Base-by-base conservation (phyloP, 768 basidiomycete genomes). In the Naganishia antarctica region DNA sequence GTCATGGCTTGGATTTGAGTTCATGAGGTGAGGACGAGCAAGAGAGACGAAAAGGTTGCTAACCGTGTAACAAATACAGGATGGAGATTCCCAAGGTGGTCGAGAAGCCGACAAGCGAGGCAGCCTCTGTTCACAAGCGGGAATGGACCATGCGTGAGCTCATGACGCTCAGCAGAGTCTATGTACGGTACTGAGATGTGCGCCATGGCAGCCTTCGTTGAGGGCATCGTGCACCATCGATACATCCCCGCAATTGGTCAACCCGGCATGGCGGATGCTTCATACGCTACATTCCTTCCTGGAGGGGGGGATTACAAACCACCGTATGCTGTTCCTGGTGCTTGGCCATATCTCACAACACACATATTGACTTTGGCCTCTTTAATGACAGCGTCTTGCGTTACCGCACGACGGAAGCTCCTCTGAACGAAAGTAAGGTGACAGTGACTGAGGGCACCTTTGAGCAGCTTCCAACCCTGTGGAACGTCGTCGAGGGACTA, bases 1-100 rank as follows among this genome's bases (percentile, higher is more conserved):
- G 63, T 65, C 64, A 4, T 65, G 64, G 64, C 37, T 57, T 29
- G 64, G 64, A 15, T 28, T 26, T n/a, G 64, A 65, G 37, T 65
- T 65, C 46, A 29, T 65, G 26, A 25, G 51, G 61, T 63, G 21
- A 40, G 61, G 8, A 8, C 4, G 9, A 9, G 8, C 37, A 7
- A 8, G 8, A 28, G 29, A 9, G 8, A 9, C 29, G 44, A 1
- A 8, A 6, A 16, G 15, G 32, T 23, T 45, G 1, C 21, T 8
- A 4, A 23, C 12, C 5, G 41, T 4, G 31, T 61, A 28, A 48
- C 47, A 16, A 7, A 2, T 3, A 29, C 28, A 53, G 63, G 32
- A 15, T 65, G 1, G 29, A 43, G 21, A 47, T 65, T 13, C 64
- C 64, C 8, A 12, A 31, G 4, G 31, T 60, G 9, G 21, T 21